These are phyloP conservation scores for Rhynchospora tenuis DNA, from an alignment of 176 grass and related monocot genomes.

Conservation along the genomic window DNA sequence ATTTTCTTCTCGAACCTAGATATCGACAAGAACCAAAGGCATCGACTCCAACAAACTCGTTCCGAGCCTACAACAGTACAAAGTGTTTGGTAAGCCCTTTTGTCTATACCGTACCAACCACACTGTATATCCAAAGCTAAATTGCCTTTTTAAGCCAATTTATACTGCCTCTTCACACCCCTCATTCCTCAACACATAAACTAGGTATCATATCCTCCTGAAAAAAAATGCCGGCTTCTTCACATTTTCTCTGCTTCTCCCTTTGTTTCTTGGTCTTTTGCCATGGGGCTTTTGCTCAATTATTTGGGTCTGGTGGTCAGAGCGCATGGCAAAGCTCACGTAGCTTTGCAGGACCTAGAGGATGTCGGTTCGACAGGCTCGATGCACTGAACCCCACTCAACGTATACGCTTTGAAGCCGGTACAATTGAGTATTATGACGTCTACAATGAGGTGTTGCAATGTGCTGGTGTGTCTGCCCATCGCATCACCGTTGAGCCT, in stretches of 20 bases:
- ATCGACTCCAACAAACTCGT: neutral
- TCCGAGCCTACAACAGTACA: neutral
- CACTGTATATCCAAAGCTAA: conserved; percentile 17
- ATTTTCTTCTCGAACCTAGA: neutral
- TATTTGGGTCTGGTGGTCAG: neutral
- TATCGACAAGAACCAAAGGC: neutral
- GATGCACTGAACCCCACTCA: conserved; percentile 28
- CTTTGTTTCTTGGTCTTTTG: conserved; percentile 13
- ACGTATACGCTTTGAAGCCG: conserved; percentile 27
- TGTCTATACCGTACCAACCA: conserved; percentile 13
- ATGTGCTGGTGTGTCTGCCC: conserved; percentile 22
- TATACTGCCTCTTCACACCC: neutral
- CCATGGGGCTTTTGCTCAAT: conserved; percentile 20
- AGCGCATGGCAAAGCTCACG: conserved; percentile 19
- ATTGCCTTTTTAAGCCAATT: neutral
- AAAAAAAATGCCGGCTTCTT: neutral
- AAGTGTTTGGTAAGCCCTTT: conserved; percentile 13
- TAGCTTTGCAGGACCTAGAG: neutral
- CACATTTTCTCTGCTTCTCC: neutral
- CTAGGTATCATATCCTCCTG: neutral
- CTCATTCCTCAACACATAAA: neutral
- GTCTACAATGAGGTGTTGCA: conserved; percentile 26
- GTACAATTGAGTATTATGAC: conserved; percentile 33
- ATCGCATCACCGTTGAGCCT: conserved; percentile 13
- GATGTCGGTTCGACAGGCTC: conserved; percentile 38